Percentiles rank a stretch among this genome's conserved stretches.
Conservation (phyloP, 1,284 basidiomycete species). For the Inonotus obliquus region DNA sequence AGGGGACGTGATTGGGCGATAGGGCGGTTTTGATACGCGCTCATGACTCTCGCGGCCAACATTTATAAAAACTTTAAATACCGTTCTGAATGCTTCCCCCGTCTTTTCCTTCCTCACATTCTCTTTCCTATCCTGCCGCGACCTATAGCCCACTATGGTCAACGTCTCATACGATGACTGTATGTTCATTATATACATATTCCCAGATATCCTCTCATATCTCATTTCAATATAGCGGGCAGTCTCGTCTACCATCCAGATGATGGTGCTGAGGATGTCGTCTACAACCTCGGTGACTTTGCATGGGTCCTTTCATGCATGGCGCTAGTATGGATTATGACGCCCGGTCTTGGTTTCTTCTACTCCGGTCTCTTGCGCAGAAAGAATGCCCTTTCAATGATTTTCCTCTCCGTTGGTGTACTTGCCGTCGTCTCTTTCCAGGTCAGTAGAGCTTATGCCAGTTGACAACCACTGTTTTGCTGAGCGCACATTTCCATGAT, state of each 20-base stretch:
- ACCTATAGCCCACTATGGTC: conserved; percentile 27
- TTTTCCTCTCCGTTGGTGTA: conserved; percentile 79
- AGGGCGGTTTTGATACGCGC: background rate
- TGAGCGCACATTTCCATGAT: background rate
- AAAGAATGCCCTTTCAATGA: conserved; percentile 93
- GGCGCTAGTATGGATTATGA: conserved; percentile 87
- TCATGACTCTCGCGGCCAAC: background rate
- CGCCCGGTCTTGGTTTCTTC: conserved; percentile 87
- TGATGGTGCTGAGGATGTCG: conserved; percentile 30
- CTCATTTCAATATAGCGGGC: conserved; percentile 31
- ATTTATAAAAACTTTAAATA: too few species aligned
- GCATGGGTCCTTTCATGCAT: conserved; percentile 72
- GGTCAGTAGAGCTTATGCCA: conserved; percentile 36
- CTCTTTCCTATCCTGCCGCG: background rate
- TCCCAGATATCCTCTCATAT: background rate
- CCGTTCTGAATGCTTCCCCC: background rate
- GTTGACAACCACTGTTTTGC: background rate
- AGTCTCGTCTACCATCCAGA: conserved; percentile 34
- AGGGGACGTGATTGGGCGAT: background rate
- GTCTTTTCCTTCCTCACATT: background rate
- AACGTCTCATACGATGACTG: conserved; percentile 35
- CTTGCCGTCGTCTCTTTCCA: conserved; percentile 74
- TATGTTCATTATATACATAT: conserved; percentile 20
- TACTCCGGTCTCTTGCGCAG: conserved; percentile 82
- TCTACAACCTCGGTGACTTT: conserved; percentile 77